Evolutionary conservation across 768 basidiomycete species (phyloP).

Genomic region (Pulveroboletus frians): DNA sequence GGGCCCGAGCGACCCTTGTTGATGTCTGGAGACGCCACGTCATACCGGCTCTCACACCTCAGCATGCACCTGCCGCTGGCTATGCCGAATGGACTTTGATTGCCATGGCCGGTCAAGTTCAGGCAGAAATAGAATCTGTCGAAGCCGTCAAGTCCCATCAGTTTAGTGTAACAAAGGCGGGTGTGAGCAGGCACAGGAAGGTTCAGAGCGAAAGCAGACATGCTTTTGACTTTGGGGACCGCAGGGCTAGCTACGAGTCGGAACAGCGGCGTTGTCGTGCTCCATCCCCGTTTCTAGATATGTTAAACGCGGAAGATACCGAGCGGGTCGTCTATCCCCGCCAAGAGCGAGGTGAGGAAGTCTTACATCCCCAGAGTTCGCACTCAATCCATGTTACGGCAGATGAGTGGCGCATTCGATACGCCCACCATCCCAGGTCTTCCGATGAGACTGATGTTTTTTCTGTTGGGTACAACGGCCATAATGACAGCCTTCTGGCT

Average conservation of each 20-base stretch:
- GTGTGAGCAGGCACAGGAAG: slow-evolving; percentile 43
- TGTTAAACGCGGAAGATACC: slow-evolving; percentile 11
- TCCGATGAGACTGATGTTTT: slow-evolving; percentile 18
- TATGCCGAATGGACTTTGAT: slow-evolving; percentile 31
- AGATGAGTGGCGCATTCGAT: slow-evolving; percentile 29
- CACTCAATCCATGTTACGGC: slow-evolving; percentile 16
- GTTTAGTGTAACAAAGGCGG: neutral
- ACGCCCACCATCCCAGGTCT: slow-evolving; percentile 1
- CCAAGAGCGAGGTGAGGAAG: slow-evolving; percentile 17
- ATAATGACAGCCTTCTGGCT: slow-evolving; percentile 23
- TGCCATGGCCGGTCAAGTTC: slow-evolving; percentile 18
- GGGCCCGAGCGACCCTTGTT: slow-evolving; percentile 62
- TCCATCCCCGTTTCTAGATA: slow-evolving; percentile 20
- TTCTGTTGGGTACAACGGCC: slow-evolving; percentile 17
- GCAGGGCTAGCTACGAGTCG: slow-evolving; percentile 14
- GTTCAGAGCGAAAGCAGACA: slow-evolving; percentile 41
- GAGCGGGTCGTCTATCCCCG: slow-evolving; percentile 30
- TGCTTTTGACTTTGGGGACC: slow-evolving; percentile 33
- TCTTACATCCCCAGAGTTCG: neutral
- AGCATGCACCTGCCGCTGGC: slow-evolving; percentile 31
- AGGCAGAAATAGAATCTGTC: slow-evolving; percentile 15
- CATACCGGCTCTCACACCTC: slow-evolving; percentile 42
- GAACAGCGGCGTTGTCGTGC: slow-evolving; percentile 24
- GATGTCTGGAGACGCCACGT: slow-evolving; percentile 63
- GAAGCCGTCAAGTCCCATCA: slow-evolving; percentile 3